phyloP scores from a whole-genome alignment of 2,329 filamentous ascomycete species.

The Aspergillus felis region DNA sequence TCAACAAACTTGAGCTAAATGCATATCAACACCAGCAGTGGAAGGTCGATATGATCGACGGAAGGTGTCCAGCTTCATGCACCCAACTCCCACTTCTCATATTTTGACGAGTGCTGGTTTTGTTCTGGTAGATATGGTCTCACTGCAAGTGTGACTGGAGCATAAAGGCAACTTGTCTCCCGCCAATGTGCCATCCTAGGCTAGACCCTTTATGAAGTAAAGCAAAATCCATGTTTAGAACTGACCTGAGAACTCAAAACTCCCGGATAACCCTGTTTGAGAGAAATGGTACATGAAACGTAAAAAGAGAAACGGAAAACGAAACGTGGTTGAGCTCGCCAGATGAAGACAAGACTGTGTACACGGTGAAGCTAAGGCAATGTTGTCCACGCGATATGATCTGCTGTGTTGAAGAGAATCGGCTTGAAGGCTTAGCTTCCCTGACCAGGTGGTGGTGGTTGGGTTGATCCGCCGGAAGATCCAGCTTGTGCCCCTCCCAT shows the following conservation, averaged over 20 bases:
- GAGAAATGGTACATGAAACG: not conserved
- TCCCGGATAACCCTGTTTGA: not conserved
- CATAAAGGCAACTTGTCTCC: not conserved
- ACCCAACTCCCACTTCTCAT: not conserved
- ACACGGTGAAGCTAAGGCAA: constrained; percentile 1
- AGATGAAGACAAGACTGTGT: constrained; percentile 18
- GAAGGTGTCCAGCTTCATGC: not conserved
- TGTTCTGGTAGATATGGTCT: not conserved
- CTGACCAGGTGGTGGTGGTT: constrained; percentile 39
- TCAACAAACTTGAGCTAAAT: not conserved
- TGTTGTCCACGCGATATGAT: not conserved
- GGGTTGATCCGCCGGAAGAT: constrained; percentile 23
- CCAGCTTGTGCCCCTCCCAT: constrained; percentile 36
- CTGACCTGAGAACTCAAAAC: not conserved
- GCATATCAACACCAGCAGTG: not conserved
- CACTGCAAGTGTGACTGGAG: not conserved
- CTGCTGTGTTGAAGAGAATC: not conserved
- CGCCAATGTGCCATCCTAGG: not conserved
- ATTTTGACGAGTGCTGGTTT: not conserved
- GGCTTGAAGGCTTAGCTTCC: constrained; percentile 18
- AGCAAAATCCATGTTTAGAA: not conserved
- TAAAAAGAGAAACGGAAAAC: not conserved
- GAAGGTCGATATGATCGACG: not conserved
- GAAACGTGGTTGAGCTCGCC: not conserved
- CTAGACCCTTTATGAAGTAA: not conserved